Evolutionary conservation across 768 basidiomycete species (phyloP), one percentile per base, ranked within the genome.

Genomic region (Hygrocybe coccinea): DNA sequence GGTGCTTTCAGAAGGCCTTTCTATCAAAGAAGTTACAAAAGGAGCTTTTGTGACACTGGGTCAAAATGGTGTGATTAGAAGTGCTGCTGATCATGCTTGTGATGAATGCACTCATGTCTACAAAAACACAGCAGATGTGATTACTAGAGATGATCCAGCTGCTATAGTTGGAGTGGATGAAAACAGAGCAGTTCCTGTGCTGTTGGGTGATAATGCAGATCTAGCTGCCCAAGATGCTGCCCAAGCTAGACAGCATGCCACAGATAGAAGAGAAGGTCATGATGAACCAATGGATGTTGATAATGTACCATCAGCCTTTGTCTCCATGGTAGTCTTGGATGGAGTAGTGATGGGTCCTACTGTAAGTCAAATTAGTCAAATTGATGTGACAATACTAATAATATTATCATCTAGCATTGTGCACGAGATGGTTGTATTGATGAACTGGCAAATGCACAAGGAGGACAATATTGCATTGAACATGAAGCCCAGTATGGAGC

Each of bases 291-390:
- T 22, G n/a, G 49, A 50, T 14, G 19, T 43, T 41, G 19, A 19
- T 14, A 14, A 14, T 41, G 39, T 29, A 4, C 43, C 47, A 48
- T 33, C 19, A 21, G 54, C 39, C 19, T 19, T 19, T 41, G 39
- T 58, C 11, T 15, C 19, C 25, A 52, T 59, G 58, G 39, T 59
- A 33, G 58, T 59, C 33, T 34, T 59, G 17, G 58, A 59, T 59
- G 58, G 56, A 1, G 56, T 59, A 57, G 58, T 59, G 24, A 53
- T 59, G 56, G 50, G 55, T 22, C 55, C 55, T 2, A 19, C 14
- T 14, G 39, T 41, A 41, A 15, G 39, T 41, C 19, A 15, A 41
- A 15, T 19, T 15, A 15, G 39, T 19, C 19, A 14, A 14, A 14
- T 19, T 41, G 14, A 41, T 14, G 19, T 41, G 29, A 41, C 19